Evolutionary conservation across 495 filamentous ascomycete genomes (phyloP), one percentile per base, ranked within the genome.

Genomic region (Penicillium tannophilum): DNA sequence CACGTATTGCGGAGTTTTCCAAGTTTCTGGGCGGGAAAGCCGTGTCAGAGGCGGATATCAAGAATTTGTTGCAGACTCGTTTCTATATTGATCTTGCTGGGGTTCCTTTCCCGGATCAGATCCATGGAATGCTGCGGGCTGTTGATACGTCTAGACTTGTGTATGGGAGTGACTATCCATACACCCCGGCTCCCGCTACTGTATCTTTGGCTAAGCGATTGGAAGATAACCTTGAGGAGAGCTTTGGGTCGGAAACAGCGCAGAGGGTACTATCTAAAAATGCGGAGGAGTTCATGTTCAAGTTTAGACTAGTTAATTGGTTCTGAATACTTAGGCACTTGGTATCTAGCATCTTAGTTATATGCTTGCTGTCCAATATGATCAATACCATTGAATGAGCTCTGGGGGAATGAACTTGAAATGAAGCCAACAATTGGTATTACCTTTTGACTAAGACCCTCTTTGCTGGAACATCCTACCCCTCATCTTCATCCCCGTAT

Each of bases 81-180:
- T 79, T 76, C 52, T 84, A 71, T 61, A 78, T 83, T 48, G 82
- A 84, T 62, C 59, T 85, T 20, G 82, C 82, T 1, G 82, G 82
- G 0, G 69, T 80, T 14, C 69, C 74, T 6, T 78, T 83, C 56
- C 80, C 79, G 17, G 69, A 76, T 60, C 71, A 75, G 59, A 72
- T 79, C 19, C 62, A 75, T 46, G 73, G 70, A 4, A 39, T 73
- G 42, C 55, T 77, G 17, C 65, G 63, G 19, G 53, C 64, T 20
- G 62, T 67, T 3, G 60, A 67, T 6, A 52, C 63, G 5, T 63
- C 67, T 0, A 67, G 74, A 41, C 44, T 84, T 17, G 33, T 82
- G 28, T 83, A 81, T 69, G 80, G 81, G 10, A 81, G 74, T 62
- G 76, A 80, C 55, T 76, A 67, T 60, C 71, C 71, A 0, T 77